Base-by-base conservation (phyloP, 2,329 filamentous ascomycete species). In the Xylariomycetidae sp. region DNA sequence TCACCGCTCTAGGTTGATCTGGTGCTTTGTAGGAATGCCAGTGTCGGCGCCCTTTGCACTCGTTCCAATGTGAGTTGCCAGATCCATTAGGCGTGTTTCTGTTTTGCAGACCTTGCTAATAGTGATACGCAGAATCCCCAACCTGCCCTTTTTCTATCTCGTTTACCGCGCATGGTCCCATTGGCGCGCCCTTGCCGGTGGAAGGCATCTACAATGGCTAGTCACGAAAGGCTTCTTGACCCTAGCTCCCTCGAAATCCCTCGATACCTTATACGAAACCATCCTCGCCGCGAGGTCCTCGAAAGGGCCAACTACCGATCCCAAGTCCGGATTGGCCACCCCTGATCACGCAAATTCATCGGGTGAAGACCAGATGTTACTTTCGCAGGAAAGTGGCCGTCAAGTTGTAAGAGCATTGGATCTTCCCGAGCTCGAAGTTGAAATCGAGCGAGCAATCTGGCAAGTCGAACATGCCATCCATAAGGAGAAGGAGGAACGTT, bases 131-230 rank as follows among this genome's bases (percentile, higher is more conserved):
- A 93, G 86, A 42, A 73, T 95, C 43, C 89, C 90, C 22, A 95
- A 98, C 56, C 68, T 98, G 10, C 92, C 92, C 13, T 96, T 96
- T 68, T 96, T 96, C 68, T 98, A 96, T 59, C 74, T 96, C 25
- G 77, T 76, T 13, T 98, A 93, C 65, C 76, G 92, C 44, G 83
- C 87, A 17, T 96, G 85, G 82, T 93, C 85, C 14, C 87, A 95
- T 60, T 94, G 85, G 78, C 76, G 82, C 64, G 92, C 92, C 33
- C 66, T 94, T 34, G 76, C 78, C 23, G 92, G 92, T 34, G 89
- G 87, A 14, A 84, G 79, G 50, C 85, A 96, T 56, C 65, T 96
- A 20, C 76, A 90, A 46, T 92, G 86, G 58, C 73, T 98, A 10
- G 60, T 90, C 25, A 65, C 83, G 37, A 80, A 89, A 45, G 76